Evolutionary conservation across 169 alveolate genomes (phyloP).

Genomic region (Eimeria brunetti): DNA sequence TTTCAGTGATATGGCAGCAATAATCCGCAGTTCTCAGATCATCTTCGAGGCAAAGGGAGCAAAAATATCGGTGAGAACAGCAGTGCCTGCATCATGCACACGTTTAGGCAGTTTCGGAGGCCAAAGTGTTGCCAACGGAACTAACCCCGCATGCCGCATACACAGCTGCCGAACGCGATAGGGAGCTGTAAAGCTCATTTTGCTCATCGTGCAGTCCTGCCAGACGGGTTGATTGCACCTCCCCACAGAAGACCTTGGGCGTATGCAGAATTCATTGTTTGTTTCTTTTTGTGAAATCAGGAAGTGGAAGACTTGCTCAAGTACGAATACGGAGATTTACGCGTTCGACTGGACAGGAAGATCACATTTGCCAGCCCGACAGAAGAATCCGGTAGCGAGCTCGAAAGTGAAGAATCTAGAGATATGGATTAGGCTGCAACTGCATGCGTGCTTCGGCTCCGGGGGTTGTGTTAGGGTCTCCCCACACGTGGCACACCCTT

Average conservation of each 20-base stretch:
- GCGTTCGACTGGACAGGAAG: constrained; percentile 54
- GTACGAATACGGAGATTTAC: constrained; percentile 45
- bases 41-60: constrained; percentile 48
- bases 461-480: neutral
- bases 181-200: neutral
- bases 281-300: neutral
- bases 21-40: constrained; percentile 39
- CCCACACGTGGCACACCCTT: neutral
- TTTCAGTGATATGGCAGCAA: constrained; percentile 27
- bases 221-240: neutral
- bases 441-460: neutral
- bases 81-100: neutral
- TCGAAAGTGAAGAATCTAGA: constrained; percentile 2
- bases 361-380: constrained; percentile 32
- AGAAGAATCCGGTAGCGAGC: neutral
- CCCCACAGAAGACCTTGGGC: neutral
- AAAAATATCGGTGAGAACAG: neutral
- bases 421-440: neutral
- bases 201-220: neutral
- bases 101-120: neutral
- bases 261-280: neutral
- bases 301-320: constrained; percentile 28
- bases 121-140: neutral
- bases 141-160: neutral
- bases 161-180: neutral